These are phyloP conservation scores for Neurospora intermedia DNA, from an alignment of 495 filamentous ascomycete genomes.

Conservation along the genomic window DNA sequence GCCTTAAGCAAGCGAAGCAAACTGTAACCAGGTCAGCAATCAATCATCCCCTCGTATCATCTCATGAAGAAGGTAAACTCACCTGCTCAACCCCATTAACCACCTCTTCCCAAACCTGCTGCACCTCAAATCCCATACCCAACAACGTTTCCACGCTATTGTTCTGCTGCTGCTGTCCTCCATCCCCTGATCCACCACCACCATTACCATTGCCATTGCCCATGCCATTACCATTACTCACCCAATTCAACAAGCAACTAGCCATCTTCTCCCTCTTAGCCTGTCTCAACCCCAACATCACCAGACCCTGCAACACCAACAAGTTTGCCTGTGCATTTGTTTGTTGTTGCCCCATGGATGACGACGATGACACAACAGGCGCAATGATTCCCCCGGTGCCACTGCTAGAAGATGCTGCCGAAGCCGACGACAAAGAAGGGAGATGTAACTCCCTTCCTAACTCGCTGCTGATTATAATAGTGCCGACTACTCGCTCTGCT, in stretches of 20 bases:
- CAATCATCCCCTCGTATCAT: too few species aligned
- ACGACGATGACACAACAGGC: constrained; percentile 47
- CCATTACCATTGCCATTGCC: background rate
- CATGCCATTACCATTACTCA: constrained; percentile 16
- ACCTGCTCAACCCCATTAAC: constrained; percentile 60
- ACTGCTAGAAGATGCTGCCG: too few species aligned
- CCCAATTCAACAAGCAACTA: constrained; percentile 60
- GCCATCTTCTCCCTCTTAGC: constrained; percentile 57
- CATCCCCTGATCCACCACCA: background rate
- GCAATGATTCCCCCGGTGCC: constrained; percentile 54
- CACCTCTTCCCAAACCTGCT: constrained; percentile 72
- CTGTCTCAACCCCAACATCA: constrained; percentile 71
- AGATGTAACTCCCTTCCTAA: constrained; percentile 40
- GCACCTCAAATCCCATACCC: constrained; percentile 64
- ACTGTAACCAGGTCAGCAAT: background rate
- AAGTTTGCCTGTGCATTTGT: constrained; percentile 18
- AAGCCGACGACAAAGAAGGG: constrained; percentile 34
- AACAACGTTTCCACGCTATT: constrained; percentile 62
- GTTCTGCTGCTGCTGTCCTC: constrained; percentile 11
- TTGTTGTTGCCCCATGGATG: constrained; percentile 31
- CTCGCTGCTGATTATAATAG: constrained; percentile 70
- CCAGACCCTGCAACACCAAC: constrained; percentile 65
- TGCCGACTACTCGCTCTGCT: constrained; percentile 57
- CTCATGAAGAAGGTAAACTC: constrained; percentile 1
- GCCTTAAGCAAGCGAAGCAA: background rate